These are phyloP conservation scores for Dianthus caryophyllus DNA, from an alignment of 148 eudicot species.

Conservation along the genomic window DNA sequence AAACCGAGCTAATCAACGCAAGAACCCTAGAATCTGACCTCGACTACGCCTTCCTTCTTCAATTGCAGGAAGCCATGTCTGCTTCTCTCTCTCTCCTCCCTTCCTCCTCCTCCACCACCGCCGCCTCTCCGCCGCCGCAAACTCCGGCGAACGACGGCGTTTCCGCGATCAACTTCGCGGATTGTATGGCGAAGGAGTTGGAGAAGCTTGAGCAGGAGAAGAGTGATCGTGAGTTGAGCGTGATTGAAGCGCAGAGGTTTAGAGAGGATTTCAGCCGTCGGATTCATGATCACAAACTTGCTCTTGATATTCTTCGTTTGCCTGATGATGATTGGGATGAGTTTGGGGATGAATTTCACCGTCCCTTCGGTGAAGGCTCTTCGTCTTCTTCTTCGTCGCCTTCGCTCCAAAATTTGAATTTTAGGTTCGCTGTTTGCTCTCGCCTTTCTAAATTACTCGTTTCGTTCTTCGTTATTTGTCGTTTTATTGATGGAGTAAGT, in stretches of 20 bases:
- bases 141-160: slow-evolving; percentile 12
- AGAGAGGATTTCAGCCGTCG: slow-evolving; percentile 45
- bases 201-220: slow-evolving; percentile 37
- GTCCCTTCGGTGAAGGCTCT: slow-evolving; percentile 53
- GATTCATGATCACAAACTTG: slow-evolving; percentile 51
- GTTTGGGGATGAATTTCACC: slow-evolving; percentile 36
- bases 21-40: slow-evolving; percentile 47
- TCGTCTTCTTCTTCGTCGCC: slow-evolving; percentile 22
- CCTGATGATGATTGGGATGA: slow-evolving; percentile 53
- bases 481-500: too few relatives aligned
- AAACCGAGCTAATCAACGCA: slow-evolving; percentile 31
- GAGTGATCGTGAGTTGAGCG: slow-evolving; percentile 31
- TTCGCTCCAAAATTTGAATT: slow-evolving; percentile 1
- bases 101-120: not conserved
- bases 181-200: slow-evolving; percentile 33
- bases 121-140: too few relatives aligned
- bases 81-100: slow-evolving; percentile 42
- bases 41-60: slow-evolving; percentile 49
- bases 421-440: slow-evolving; percentile 11
- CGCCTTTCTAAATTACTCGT: not conserved
- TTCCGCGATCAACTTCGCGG: slow-evolving; percentile 13
- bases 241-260: slow-evolving; percentile 29
- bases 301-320: slow-evolving; percentile 34
- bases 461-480: too few relatives aligned
- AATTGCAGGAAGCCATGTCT: slow-evolving; percentile 56